Conservation (phyloP, 441 rosid species). For the Croton setiger region DNA sequence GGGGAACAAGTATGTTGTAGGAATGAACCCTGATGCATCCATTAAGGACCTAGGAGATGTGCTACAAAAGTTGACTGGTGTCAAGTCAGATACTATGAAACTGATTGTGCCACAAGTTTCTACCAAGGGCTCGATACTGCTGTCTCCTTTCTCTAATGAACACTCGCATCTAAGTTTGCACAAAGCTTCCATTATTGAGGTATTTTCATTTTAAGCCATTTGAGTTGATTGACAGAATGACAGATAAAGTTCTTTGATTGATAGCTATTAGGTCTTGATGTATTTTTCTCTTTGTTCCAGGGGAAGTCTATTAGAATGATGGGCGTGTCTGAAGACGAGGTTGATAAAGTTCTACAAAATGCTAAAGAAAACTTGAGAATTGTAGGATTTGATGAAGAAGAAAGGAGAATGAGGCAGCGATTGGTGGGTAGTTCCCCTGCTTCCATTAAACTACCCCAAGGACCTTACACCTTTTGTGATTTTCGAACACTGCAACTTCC, state of each 20-base stretch:
- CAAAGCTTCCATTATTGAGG: conserved; percentile 56
- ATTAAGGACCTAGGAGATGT: conserved; percentile 70
- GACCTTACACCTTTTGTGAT: conserved; percentile 69
- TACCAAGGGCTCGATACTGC: conserved; percentile 60
- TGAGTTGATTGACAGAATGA: not conserved
- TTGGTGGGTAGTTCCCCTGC: conserved; percentile 26
- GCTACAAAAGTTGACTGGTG: conserved; percentile 62
- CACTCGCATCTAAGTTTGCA: conserved; percentile 56
- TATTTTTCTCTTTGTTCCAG: conserved; percentile 32
- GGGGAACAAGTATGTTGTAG: conserved; percentile 54
- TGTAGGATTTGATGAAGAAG: conserved; percentile 93
- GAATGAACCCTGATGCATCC: conserved; percentile 47
- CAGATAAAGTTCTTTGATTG: too few relatives aligned
- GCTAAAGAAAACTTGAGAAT: conserved; percentile 60
- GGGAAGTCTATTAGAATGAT: conserved; percentile 79
- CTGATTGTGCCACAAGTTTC: conserved; percentile 59
- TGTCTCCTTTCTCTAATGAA: conserved; percentile 65
- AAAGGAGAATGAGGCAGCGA: conserved; percentile 61
- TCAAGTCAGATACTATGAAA: conserved; percentile 72
- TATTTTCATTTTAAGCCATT: conserved; percentile 18
- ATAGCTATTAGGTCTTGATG: not conserved
- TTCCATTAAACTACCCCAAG: conserved; percentile 65
- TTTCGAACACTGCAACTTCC: conserved; percentile 81
- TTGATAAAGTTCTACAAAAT: conserved; percentile 46
- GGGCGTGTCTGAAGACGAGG: conserved; percentile 82